A percentile compares a stretch with the other conserved stretches of the same genome.
Evolutionary conservation across 805 yeast species (phyloP).

Genomic region (Soucietia sequanensis): DNA sequence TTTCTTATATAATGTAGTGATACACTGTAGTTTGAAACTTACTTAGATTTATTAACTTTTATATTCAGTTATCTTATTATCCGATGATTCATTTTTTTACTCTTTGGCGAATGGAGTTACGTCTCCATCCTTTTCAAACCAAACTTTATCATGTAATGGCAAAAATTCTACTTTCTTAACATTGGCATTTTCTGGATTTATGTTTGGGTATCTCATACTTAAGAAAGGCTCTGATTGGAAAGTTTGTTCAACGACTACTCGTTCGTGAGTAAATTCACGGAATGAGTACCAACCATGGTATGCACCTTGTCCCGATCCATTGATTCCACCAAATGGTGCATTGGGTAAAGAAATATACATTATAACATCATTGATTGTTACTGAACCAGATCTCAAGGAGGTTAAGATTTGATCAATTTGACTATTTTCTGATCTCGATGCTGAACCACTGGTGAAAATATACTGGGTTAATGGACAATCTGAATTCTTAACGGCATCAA

Average conservation of each 20-base stretch:
- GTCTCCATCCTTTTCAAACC: constrained; percentile 40
- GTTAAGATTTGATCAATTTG: constrained; percentile 42
- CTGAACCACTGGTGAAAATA: constrained; percentile 52
- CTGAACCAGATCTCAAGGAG: constrained; percentile 69
- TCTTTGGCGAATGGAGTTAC: too few relatives aligned
- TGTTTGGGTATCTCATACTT: constrained; percentile 69
- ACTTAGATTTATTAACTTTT: too few relatives aligned
- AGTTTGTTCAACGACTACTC: constrained; percentile 65
- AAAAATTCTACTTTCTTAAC: constrained; percentile 24
- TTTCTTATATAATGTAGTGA: too few relatives aligned
- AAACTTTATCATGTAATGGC: constrained; percentile 29
- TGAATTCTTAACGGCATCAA: constrained; percentile 43
- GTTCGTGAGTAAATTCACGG: constrained; percentile 69
- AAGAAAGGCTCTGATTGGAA: constrained; percentile 60
- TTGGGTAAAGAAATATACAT: constrained; percentile 65
- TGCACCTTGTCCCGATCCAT: constrained; percentile 74
- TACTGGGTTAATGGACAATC: constrained; percentile 85
- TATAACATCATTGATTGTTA: constrained; percentile 66
- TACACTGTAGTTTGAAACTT: too few relatives aligned
- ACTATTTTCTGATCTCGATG: constrained; percentile 45
- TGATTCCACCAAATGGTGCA: constrained; percentile 92
- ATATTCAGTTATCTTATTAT: too few relatives aligned
- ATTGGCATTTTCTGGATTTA: constrained; percentile 31
- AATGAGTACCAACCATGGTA: constrained; percentile 67
- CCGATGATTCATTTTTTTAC: too few relatives aligned